Base-by-base conservation (phyloP, 495 filamentous ascomycete species). In the Endocarpon pusillum region DNA sequence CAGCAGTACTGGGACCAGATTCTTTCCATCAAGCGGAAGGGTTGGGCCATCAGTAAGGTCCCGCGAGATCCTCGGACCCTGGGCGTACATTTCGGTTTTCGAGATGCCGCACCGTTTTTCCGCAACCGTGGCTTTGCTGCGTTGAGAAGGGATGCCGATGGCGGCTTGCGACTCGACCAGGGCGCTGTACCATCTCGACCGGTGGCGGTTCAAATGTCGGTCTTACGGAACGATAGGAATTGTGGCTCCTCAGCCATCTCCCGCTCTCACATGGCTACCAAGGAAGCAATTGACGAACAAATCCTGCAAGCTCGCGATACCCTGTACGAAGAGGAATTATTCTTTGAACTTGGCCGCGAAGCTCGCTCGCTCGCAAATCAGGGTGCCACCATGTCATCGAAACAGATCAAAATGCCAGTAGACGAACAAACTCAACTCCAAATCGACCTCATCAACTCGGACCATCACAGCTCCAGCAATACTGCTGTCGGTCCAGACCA, bases 241-340 rank as follows among this genome's bases (percentile, higher is more conserved):
- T 51, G 57, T 1, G 55, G 53, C 2, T 49, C 53, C 24, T 59
- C 69, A 41, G 36, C 48, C 49, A 36, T 61, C 43, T 41, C 48
- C 46, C 35, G 48, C 51, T 17, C 57, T 45, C 32, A 36, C 19
- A 41, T 46, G 3, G 41, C 37, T 4, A 31, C 34, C 3, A 45
- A 52, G 6, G 47, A 53, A 2, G 54, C 61, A 1, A 57, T 73
- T 11, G 73, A 85, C 39, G 61, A 73, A 22, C 67, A 67, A 5
- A 81, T 96, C 28, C 64, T 76, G 12, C 75, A 83, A 42, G 82
- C 85, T 8, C 74, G 86, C 19, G 78, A 99, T 51, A 84, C 80
- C 36, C 62, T 92, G 1, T 94, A 81, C 47, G 79, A 86, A 35
- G 77, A 93, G 45, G 91, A 99, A 48, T 55, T 99, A n/a, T 92